Evolutionary conservation across 2,329 filamentous ascomycete species (phyloP).

Genomic region (Waltergamsia citrina): DNA sequence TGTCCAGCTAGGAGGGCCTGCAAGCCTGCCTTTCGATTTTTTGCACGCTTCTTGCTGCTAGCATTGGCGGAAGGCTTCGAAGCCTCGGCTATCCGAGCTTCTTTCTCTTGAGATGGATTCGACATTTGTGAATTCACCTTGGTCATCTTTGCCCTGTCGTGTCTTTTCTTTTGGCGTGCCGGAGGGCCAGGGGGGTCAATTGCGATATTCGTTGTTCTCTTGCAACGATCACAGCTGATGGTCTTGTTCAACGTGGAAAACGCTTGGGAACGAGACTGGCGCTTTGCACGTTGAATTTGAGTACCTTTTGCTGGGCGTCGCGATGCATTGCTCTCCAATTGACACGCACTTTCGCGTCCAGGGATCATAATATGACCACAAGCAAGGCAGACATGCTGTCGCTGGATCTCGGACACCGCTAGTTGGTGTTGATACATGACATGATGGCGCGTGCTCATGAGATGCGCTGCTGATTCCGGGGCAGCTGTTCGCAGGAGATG

Average conservation of each 20-base stretch:
- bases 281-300: slow-evolving; percentile 1
- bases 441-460: slow-evolving; percentile 44
- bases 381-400: slow-evolving; percentile 44
- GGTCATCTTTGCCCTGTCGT: not conserved
- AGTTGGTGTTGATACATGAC: slow-evolving; percentile 38
- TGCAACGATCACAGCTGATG: slow-evolving; percentile 35
- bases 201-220: slow-evolving; percentile 28
- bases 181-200: slow-evolving; percentile 26
- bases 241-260: slow-evolving; percentile 20
- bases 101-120: not conserved
- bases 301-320: not conserved
- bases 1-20: slow-evolving; percentile 51
- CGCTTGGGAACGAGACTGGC: not conserved
- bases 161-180: slow-evolving; percentile 10
- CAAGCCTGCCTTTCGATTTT: slow-evolving; percentile 55
- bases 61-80: slow-evolving; percentile 36
- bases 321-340: slow-evolving; percentile 19
- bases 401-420: slow-evolving; percentile 34
- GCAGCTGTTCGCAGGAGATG: slow-evolving; percentile 43
- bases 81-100: not conserved
- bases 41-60: slow-evolving; percentile 56
- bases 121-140: slow-evolving; percentile 4
- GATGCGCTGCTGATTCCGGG: slow-evolving; percentile 47
- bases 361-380: slow-evolving; percentile 53
- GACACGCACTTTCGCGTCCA: slow-evolving; percentile 32